Evolutionary conservation across 768 basidiomycete genomes (phyloP), one percentile per base, ranked within the genome.

Genomic region (Tulasnella sp.): DNA sequence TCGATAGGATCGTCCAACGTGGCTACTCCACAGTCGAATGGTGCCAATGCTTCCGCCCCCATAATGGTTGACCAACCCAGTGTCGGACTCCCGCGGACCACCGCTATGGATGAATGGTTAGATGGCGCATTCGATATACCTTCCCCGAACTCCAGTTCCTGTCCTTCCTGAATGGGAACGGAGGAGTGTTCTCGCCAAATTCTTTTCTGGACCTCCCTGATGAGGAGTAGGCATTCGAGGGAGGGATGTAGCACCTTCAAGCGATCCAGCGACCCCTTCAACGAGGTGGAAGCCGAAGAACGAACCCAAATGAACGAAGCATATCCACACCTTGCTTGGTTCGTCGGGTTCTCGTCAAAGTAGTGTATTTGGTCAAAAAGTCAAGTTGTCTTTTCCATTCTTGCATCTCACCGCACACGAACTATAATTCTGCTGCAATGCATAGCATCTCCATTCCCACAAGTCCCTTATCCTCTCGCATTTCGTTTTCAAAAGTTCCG

Each of bases 91-190:
- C 18, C 34, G 34, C 73, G 44, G 22, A 42, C 31, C 3, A 6
- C 12, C 11, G 64, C 28, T 2, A 75, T 28, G 40, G 73, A 75
- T 40, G 20, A 40, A 28, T 75, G 73, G 73, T 48, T 75, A 28
- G 40, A 40, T 48, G 40, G 40, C 20, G 41, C 40, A 16, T 42
- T 75, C 11, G 73, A 75, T 2, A 75, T 75, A 41, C 74, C 74
- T 11, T 75, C 74, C 2, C 74, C 74, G 18, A 75, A 42, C 22
- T 42, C 74, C 74, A 75, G 74, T 75, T 75, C 40, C 16, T 75
- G 46, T 75, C 74, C 41, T 75, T 42, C 46, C 34, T 75, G 46
- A 75, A 24, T 31, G 42, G 72, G 37, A 73, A 73, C 73, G 22
- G n/a, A 2, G 74, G 74, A 42, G 74, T 14, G 9, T 75, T 75